These are phyloP conservation scores for Leishmania aethiopica DNA, from an alignment of 208 protist species.

Conservation along the genomic window DNA sequence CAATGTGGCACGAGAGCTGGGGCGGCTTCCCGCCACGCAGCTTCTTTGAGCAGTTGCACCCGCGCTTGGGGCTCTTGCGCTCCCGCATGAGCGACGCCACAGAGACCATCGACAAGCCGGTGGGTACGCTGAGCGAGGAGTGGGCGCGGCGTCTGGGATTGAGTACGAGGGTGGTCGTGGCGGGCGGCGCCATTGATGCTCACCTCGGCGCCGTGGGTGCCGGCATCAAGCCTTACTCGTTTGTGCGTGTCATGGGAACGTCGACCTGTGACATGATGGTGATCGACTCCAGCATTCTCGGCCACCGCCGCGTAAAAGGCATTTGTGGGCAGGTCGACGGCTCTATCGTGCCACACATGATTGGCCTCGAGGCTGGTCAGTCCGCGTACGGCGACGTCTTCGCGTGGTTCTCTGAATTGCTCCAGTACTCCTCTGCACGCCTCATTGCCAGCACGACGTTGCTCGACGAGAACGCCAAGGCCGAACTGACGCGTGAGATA, in stretches of 20 bases:
- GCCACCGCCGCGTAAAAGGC: constrained; percentile 34
- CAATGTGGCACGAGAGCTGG: constrained; percentile 66
- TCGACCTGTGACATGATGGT: constrained; percentile 76
- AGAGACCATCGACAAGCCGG: constrained; percentile 50
- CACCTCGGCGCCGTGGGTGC: constrained; percentile 61
- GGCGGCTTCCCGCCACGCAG: constrained; percentile 49
- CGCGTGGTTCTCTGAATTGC: constrained; percentile 57
- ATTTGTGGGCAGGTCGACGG: constrained; percentile 70
- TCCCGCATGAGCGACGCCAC: constrained; percentile 41
- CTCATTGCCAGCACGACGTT: constrained; percentile 31
- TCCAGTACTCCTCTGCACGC: constrained; percentile 37
- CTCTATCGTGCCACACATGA: constrained; percentile 52
- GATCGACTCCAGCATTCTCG: constrained; percentile 35
- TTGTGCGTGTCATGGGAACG: constrained; percentile 69
- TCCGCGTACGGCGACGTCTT: constrained; percentile 67
- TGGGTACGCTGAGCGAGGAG: constrained; percentile 40
- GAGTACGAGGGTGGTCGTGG: constrained; percentile 38
- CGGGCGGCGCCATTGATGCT: constrained; percentile 59
- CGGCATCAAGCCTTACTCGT: constrained; percentile 44
- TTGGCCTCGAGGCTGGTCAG: constrained; percentile 63
- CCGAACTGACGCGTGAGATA: constrained; percentile 31
- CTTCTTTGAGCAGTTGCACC: constrained; percentile 60
- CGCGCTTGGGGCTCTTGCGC: constrained; percentile 35
- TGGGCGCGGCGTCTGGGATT: constrained; percentile 53
- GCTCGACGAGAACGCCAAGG: constrained; percentile 39